These are phyloP conservation scores for Salix exigua DNA, from an alignment of 345 rosid species.

Conservation along the genomic window DNA sequence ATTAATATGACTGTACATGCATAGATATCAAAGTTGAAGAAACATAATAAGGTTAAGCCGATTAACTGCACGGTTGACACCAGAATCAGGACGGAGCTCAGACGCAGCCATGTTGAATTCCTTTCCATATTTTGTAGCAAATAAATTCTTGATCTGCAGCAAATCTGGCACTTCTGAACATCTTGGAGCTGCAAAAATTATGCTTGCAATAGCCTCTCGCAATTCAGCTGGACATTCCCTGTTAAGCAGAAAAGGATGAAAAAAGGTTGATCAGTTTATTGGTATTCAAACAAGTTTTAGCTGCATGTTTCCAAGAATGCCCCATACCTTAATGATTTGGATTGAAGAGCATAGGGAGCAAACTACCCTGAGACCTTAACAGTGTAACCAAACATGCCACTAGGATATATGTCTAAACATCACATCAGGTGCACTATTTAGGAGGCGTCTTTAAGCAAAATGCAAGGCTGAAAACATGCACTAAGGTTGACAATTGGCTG, in stretches of 20 bases:
- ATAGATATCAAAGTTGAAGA: slow-evolving; percentile 1
- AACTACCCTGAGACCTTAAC: too few relatives aligned
- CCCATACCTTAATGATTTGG: too few relatives aligned
- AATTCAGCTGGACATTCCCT: slow-evolving; percentile 91
- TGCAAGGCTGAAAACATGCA: too few relatives aligned
- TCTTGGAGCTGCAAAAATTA: slow-evolving; percentile 93
- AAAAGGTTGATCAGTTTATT: neutral
- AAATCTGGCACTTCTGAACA: slow-evolving; percentile 92
- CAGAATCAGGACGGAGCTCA: slow-evolving; percentile 90
- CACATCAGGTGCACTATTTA: too few relatives aligned
- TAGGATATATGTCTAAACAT: too few relatives aligned
- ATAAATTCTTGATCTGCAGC: slow-evolving; percentile 70
- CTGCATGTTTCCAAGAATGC: too few relatives aligned
- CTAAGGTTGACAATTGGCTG: too few relatives aligned
- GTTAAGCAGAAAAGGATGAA: slow-evolving; percentile 10
- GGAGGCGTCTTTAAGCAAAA: too few relatives aligned
- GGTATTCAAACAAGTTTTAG: neutral
- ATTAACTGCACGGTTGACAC: slow-evolving; percentile 89
- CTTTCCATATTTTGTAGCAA: slow-evolving; percentile 82
- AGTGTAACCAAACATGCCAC: too few relatives aligned
- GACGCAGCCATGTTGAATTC: slow-evolving; percentile 67
- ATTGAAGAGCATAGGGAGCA: too few relatives aligned
- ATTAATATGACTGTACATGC: neutral
- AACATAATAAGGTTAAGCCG: slow-evolving; percentile 17
- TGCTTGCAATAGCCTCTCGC: slow-evolving; percentile 86